These are phyloP conservation scores for Pulchroboletus neoregius DNA, from an alignment of 1,284 basidiomycete species.

Conservation along the genomic window DNA sequence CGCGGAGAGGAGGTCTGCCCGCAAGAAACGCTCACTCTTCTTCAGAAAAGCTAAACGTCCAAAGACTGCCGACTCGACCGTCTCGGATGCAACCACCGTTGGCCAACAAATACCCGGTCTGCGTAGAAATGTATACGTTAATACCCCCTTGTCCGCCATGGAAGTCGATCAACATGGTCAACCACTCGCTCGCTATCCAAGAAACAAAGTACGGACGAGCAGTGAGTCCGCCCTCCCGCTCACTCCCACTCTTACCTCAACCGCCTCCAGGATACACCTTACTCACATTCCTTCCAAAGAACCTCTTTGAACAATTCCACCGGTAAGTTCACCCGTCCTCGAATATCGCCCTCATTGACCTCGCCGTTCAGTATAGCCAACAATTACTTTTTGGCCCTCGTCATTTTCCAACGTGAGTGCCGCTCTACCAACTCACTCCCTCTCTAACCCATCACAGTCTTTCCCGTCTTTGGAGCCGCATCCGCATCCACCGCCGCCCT, in stretches of 20 bases:
- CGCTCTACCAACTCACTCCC: neutral
- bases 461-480: slow-evolving; percentile 88
- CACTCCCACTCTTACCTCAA: slow-evolving; percentile 7
- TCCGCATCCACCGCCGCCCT: slow-evolving; percentile 82
- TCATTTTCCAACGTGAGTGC: slow-evolving; percentile 72
- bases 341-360: neutral
- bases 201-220: slow-evolving; percentile 94
- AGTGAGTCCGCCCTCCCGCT: slow-evolving; percentile 51
- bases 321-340: slow-evolving; percentile 43
- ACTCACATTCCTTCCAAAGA: slow-evolving; percentile 91
- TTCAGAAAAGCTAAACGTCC: slow-evolving; percentile 52
- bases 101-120: slow-evolving; percentile 43
- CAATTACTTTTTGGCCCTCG: slow-evolving; percentile 84
- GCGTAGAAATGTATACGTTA: slow-evolving; percentile 80
- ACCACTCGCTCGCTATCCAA: slow-evolving; percentile 71
- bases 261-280: slow-evolving; percentile 73
- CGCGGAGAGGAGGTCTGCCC: slow-evolving; percentile 56
- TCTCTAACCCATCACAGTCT: slow-evolving; percentile 48
- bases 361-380: slow-evolving; percentile 69
- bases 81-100: slow-evolving; percentile 16
- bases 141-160: slow-evolving; percentile 57
- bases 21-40: slow-evolving; percentile 55
- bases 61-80: slow-evolving; percentile 33
- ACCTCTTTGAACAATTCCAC: slow-evolving; percentile 87
- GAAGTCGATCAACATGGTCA: slow-evolving; percentile 75